Percentiles rank a stretch among this genome's conserved stretches.
Conservation (phyloP, 306 rosid species). For the Crataegus laevigata region DNA sequence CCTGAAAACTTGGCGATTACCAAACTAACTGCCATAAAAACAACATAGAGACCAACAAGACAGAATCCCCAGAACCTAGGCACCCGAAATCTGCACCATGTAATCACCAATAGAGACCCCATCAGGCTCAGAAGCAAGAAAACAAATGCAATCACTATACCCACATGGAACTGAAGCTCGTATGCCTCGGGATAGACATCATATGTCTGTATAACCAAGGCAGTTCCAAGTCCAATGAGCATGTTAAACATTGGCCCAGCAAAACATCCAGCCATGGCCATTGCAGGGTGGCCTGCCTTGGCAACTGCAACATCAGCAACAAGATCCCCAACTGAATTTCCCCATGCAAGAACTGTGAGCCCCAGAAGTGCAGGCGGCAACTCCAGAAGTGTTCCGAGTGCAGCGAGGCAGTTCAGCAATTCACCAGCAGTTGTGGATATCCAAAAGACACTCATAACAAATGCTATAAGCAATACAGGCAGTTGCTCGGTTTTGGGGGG, state of each 20-base stretch:
- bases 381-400: slow-evolving; percentile 58
- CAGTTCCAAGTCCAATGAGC: slow-evolving; percentile 93
- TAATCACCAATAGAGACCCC: slow-evolving; percentile 88
- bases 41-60: slow-evolving; percentile 70
- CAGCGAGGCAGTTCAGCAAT: slow-evolving; percentile 82
- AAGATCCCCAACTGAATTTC: slow-evolving; percentile 93
- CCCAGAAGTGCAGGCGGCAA: slow-evolving; percentile 75
- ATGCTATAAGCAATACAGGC: slow-evolving; percentile 61
- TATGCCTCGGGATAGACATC: slow-evolving; percentile 64
- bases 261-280: slow-evolving; percentile 99
- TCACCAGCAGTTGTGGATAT: slow-evolving; percentile 86
- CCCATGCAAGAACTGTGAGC: slow-evolving; percentile 97
- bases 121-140: slow-evolving; percentile 84
- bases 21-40: slow-evolving; percentile 66
- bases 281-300: slow-evolving; percentile 90
- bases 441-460: slow-evolving; percentile 95
- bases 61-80: slow-evolving; percentile 96
- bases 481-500: slow-evolving; percentile 84
- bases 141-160: slow-evolving; percentile 79
- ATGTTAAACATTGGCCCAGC: slow-evolving; percentile 98
- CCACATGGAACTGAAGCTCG: slow-evolving; percentile 65
- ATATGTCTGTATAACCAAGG: slow-evolving; percentile 78
- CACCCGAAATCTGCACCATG: slow-evolving; percentile 88
- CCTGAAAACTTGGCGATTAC: slow-evolving; percentile 62
- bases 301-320: slow-evolving; percentile 94